phyloP scores from a whole-genome alignment of 2,329 filamentous ascomycete species.

The Pestalotiopsis sp. region DNA sequence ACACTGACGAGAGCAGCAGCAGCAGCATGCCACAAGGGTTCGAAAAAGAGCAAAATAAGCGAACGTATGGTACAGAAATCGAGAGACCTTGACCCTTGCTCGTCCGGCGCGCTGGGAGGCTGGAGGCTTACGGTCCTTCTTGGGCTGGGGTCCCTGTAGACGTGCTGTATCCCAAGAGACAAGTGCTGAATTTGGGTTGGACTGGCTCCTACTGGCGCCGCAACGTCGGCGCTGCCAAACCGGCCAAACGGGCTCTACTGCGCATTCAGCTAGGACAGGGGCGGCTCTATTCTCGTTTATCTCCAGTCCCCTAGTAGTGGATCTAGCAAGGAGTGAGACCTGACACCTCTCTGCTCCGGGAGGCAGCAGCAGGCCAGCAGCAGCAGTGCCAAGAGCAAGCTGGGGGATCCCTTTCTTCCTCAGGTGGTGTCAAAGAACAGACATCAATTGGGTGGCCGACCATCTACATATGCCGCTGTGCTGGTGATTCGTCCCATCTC shows the following conservation, averaged over 20 bases:
- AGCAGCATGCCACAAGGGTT: not conserved
- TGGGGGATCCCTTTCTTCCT: not conserved
- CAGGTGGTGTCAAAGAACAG: not conserved
- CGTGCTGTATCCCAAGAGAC: not conserved
- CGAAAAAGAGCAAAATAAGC: not conserved
- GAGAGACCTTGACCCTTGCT: conserved; percentile 5
- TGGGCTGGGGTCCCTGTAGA: no score
- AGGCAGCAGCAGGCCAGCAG: not conserved
- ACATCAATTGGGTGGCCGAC: not conserved
- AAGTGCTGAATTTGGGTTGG: not conserved
- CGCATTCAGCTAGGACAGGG: conserved; percentile 2
- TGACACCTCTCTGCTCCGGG: conserved; percentile 2
- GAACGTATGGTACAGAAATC: not conserved
- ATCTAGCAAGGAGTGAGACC: conserved; percentile 4
- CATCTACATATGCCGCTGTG: not conserved
- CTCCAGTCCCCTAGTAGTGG: conserved; percentile 5
- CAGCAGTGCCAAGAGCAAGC: no score
- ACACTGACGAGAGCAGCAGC: no score
- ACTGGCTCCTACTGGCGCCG: not conserved
- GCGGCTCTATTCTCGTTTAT: conserved; percentile 8
- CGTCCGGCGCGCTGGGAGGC: conserved; percentile 7
- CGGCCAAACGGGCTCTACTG: not conserved
- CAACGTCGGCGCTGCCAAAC: not conserved
- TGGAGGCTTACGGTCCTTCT: not conserved
- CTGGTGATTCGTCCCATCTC: not conserved